Conservation (phyloP, 257 asterid species). For the Nicotiana noctiflora region DNA sequence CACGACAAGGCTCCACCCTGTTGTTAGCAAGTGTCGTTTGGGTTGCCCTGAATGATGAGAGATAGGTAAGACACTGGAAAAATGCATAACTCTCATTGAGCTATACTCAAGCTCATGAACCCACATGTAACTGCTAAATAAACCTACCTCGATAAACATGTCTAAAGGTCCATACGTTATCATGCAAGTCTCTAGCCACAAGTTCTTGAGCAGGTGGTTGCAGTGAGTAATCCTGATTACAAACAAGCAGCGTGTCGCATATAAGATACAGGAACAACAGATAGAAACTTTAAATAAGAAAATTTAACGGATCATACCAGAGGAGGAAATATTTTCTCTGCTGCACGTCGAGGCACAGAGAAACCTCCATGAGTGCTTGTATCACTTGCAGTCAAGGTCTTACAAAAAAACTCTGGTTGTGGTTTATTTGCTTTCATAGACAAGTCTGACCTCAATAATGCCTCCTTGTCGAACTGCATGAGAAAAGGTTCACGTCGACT, state of each 20-base stretch:
- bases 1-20: slow-evolving; percentile 94
- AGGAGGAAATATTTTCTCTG: slow-evolving; percentile 95
- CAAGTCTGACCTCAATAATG: slow-evolving; percentile 70
- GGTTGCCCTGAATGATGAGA: slow-evolving; percentile 61
- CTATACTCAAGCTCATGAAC: neutral
- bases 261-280: neutral
- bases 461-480: slow-evolving; percentile 82
- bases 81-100: neutral
- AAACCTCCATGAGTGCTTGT: slow-evolving; percentile 99
- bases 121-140: slow-evolving; percentile 5
- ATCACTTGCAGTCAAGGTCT: slow-evolving; percentile 95
- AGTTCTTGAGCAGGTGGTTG: slow-evolving; percentile 98
- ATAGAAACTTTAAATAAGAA: neutral
- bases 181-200: slow-evolving; percentile 87
- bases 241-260: neutral
- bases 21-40: slow-evolving; percentile 86
- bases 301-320: slow-evolving; percentile 36
- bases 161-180: slow-evolving; percentile 81
- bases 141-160: slow-evolving; percentile 83
- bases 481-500: neutral
- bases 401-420: slow-evolving; percentile 91
- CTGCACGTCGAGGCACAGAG: slow-evolving; percentile 98
- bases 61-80: neutral
- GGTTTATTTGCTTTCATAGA: slow-evolving; percentile 79
- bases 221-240: slow-evolving; percentile 67